A percentile compares a stretch with the other conserved stretches of the same genome.
phyloP scores from a whole-genome alignment of 2,329 filamentous ascomycete species.

The Pseudopyrenochaeta lycopersici region DNA sequence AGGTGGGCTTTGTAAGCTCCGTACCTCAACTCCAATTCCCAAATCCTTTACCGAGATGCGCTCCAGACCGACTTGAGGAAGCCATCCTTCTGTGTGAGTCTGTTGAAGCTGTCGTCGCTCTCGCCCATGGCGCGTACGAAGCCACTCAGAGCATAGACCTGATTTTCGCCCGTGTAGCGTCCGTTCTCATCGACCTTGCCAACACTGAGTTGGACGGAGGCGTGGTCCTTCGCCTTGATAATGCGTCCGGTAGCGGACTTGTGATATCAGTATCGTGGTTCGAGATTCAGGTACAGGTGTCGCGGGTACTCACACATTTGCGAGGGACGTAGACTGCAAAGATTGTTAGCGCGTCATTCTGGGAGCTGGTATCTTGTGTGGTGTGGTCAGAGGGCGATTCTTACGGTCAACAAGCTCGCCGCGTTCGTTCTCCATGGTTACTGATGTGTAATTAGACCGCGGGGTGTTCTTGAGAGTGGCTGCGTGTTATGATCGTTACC shows the following conservation, averaged over 20 bases:
- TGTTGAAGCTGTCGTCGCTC: conserved; percentile 95
- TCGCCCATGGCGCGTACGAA: conserved; percentile 98
- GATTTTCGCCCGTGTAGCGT: conserved; percentile 95
- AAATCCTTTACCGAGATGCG: conserved; percentile 64
- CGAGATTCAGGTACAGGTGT: conserved; percentile 5
- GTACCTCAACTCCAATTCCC: conserved; percentile 45
- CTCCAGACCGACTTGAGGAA: conserved; percentile 98
- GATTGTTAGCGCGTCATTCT: conserved; percentile 23
- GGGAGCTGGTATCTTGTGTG: conserved; percentile 60
- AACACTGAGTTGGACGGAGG: conserved; percentile 94
- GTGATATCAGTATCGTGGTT: conserved; percentile 30
- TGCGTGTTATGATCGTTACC: conserved; percentile 39
- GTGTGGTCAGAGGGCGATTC: conserved; percentile 49
- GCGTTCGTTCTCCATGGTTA: conserved; percentile 99
- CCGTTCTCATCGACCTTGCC: conserved; percentile 99
- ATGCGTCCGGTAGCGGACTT: conserved; percentile 73
- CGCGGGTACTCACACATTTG: conserved; percentile 52
- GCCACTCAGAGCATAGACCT: conserved; percentile 95
- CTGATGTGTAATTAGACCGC: conserved; percentile 36
- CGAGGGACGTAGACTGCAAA: conserved; percentile 41
- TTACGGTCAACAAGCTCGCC: conserved; percentile 93
- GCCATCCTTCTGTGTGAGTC: conserved; percentile 93
- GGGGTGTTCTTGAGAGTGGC: conserved; percentile 33
- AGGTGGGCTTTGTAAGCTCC: conserved; percentile 1
- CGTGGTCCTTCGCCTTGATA: conserved; percentile 99